These are phyloP conservation scores for Takashimella tepidaria DNA, from an alignment of 1,284 basidiomycete genomes.

Conservation along the genomic window DNA sequence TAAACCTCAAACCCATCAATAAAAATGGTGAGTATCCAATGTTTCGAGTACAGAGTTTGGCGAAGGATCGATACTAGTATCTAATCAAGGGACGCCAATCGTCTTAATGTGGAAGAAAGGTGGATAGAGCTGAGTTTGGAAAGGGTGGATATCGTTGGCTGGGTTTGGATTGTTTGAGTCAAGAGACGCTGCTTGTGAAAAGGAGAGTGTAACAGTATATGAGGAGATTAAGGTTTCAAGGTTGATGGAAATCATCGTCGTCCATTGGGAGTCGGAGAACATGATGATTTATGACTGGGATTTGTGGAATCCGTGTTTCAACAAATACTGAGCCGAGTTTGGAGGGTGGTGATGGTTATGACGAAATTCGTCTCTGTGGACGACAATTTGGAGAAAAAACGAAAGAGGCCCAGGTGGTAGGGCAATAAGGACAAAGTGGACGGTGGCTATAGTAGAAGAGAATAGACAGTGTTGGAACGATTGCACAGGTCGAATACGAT, in stretches of 20 bases:
- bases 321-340: too few species aligned
- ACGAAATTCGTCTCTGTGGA: neutral
- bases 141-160: conserved; percentile 9
- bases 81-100: neutral
- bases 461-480: too few species aligned
- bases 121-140: neutral
- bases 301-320: too few species aligned
- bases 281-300: too few species aligned
- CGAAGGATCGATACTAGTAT: neutral
- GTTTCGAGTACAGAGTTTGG: neutral
- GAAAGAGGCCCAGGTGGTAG: neutral
- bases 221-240: too few species aligned
- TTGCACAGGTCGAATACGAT: too few species aligned
- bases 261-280: too few species aligned
- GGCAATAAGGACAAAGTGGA: neutral
- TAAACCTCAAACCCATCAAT: neutral
- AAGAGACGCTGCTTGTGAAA: too few species aligned
- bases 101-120: too few species aligned
- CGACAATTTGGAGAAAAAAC: neutral
- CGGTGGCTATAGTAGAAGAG: too few species aligned
- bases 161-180: neutral
- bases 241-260: too few species aligned
- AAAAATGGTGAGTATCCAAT: neutral
- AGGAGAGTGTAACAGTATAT: too few species aligned
- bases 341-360: neutral